Percentiles rank a stretch among this genome's conserved stretches.
phyloP scores from a whole-genome alignment of 495 filamentous ascomycete species.

The Elasticomyces elasticus region DNA sequence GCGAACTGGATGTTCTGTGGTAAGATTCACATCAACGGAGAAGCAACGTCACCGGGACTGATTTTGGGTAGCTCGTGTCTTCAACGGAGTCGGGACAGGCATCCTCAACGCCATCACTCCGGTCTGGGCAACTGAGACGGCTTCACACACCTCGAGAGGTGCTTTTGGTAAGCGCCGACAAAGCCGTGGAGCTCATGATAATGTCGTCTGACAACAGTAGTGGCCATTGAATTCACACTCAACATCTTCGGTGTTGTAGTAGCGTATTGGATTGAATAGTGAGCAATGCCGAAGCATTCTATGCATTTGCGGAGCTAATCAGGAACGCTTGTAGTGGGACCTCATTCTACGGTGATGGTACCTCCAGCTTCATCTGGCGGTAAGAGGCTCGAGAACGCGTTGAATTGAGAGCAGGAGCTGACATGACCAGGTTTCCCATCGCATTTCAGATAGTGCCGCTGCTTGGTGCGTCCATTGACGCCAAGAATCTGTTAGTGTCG shows the following conservation, averaged over 20 bases:
- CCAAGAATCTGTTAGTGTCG: too few relatives aligned
- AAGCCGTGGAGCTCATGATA: neutral
- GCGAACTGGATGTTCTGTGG: constrained; percentile 51
- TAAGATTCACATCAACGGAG: neutral
- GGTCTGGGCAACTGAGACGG: constrained; percentile 61
- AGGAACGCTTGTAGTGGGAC: neutral
- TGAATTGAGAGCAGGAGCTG: neutral
- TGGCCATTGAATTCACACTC: constrained; percentile 63
- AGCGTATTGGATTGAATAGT: constrained; percentile 66
- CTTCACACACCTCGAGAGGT: constrained; percentile 57
- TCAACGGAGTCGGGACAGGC: constrained; percentile 66
- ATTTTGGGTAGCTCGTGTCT: constrained; percentile 37
- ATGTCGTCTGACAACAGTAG: neutral
- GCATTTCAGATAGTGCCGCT: constrained; percentile 61
- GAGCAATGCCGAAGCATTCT: constrained; percentile 16
- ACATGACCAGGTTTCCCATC: constrained; percentile 44
- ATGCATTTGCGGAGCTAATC: neutral
- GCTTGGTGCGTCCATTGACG: constrained; percentile 30
- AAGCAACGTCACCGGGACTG: neutral
- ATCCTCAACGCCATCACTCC: constrained; percentile 63
- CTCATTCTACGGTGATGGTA: constrained; percentile 18
- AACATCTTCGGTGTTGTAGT: constrained; percentile 67
- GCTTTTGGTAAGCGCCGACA: constrained; percentile 40
- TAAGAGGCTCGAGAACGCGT: neutral
- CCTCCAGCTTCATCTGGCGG: constrained; percentile 19